Base-by-base conservation (phyloP, 2,329 filamentous ascomycete species). In the Aspergillus luchuensis region DNA sequence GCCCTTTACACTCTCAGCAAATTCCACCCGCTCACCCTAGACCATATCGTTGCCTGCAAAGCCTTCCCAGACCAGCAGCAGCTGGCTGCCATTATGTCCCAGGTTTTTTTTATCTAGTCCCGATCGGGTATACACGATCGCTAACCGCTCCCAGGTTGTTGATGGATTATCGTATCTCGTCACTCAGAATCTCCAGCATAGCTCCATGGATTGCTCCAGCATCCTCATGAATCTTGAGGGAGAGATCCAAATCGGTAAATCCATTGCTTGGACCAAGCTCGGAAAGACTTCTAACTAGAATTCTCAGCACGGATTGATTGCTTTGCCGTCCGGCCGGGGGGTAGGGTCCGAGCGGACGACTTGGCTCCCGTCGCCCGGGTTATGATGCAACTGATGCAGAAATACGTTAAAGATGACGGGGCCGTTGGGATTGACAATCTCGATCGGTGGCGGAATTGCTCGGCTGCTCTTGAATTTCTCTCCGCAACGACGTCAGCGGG, bases 331-430 rank as follows among this genome's bases (percentile, higher is more conserved):
- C 47, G 10, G 23, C 47, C 58, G 19, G 47, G 49, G 25, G 55
- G 50, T 51, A 51, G 50, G 45, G 39, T 45, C 43, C 43, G 62
- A 63, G 61, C 59, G n/a, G 58, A 59, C 17, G 45, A 68, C 65
- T 56, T 72, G 15, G 62, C 61, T 61, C 65, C 67, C 58, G 59
- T 74, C 28, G 60, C 67, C 49, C 55, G 39, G 25, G 71, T 70
- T 28, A 65, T 65, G 33, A 73, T 66, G 65, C 61, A 69, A 60
- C 64, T 73, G 45, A 73, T 74, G 67, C 64, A 74, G 59, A 72
- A 74, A 62, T 73, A 73, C 57, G 38, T 63, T 49, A 74, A 74
- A 63, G 67, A 71, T 49, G 67, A 74, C 64, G 64, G 69, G 57
- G 68, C 66, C 59, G 63, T 75, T 63, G 68, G 72, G 17, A 66